phyloP scores from a whole-genome alignment of 192 early-diverging fungal genomes.

The Entomortierella chlamydospora region DNA sequence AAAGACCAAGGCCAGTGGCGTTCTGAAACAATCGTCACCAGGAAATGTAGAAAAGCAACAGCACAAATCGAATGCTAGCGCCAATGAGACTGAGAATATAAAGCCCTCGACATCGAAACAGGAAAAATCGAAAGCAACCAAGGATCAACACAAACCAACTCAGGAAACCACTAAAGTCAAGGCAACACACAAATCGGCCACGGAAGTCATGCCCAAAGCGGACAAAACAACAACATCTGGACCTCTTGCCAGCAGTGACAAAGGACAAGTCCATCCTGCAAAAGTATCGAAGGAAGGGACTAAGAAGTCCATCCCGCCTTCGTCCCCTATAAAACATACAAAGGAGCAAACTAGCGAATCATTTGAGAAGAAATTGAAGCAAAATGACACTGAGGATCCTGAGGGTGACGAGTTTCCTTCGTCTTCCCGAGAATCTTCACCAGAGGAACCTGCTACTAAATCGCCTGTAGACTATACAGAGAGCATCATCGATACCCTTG shows the following conservation, averaged over 20 bases:
- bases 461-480: slow-evolving; percentile 53
- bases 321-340: background rate
- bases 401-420: background rate
- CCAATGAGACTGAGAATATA: background rate
- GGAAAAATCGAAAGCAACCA: background rate
- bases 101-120: background rate
- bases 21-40: background rate
- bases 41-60: background rate
- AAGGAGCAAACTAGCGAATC: background rate
- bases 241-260: background rate
- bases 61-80: background rate
- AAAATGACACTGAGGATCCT: slow-evolving; percentile 8
- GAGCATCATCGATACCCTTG: slow-evolving; percentile 65
- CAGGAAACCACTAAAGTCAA: slow-evolving; percentile 5
- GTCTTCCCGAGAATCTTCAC: slow-evolving; percentile 18
- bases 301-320: background rate
- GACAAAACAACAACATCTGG: too few species aligned
- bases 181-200: background rate
- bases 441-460: slow-evolving; percentile 5
- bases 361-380: background rate
- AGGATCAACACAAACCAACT: background rate
- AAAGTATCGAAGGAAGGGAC: background rate
- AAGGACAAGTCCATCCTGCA: background rate
- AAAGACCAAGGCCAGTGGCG: background rate
- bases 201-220: background rate